Conservation (phyloP, 305 asterid genomes). For the Fraxinus velutina region DNA sequence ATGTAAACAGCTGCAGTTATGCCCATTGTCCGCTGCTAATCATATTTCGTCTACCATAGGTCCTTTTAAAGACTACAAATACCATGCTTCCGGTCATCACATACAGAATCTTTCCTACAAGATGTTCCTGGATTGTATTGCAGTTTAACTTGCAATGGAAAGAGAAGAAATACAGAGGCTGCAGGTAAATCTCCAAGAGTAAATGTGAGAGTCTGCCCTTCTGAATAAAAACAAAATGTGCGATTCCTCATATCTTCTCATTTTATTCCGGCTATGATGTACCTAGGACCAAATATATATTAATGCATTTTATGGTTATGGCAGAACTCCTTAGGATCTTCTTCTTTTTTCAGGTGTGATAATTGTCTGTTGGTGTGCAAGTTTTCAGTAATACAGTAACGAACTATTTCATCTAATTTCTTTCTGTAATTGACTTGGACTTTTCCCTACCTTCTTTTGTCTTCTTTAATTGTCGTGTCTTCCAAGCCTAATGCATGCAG, state of each 20-base stretch:
- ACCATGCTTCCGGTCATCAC: not conserved
- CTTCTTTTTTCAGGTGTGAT: constrained; percentile 11
- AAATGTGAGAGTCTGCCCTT: not conserved
- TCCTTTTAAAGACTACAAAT: not conserved
- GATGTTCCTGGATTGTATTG: not conserved
- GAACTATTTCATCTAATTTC: not conserved
- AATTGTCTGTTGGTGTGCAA: not conserved
- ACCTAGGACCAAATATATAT: constrained; percentile 4
- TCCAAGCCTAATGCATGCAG: constrained; percentile 13
- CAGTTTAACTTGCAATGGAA: not conserved
- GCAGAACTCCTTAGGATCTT: constrained; percentile 7
- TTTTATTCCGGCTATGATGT: constrained; percentile 3
- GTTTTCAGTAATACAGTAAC: not conserved
- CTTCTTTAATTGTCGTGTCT: constrained; percentile 12
- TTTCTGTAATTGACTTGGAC: not conserved
- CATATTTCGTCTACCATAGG: not conserved
- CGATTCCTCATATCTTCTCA: constrained; percentile 1
- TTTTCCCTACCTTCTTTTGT: constrained; percentile 16
- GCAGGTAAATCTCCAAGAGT: not conserved
- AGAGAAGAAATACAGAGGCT: not conserved
- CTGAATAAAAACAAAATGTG: constrained; percentile 1
- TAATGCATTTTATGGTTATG: not conserved
- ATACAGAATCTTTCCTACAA: not conserved
- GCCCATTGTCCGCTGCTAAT: not conserved
- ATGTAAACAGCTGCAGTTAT: not conserved